Conservation (phyloP, 73 alveolate species). For the Blepharisma japonicum region DNA sequence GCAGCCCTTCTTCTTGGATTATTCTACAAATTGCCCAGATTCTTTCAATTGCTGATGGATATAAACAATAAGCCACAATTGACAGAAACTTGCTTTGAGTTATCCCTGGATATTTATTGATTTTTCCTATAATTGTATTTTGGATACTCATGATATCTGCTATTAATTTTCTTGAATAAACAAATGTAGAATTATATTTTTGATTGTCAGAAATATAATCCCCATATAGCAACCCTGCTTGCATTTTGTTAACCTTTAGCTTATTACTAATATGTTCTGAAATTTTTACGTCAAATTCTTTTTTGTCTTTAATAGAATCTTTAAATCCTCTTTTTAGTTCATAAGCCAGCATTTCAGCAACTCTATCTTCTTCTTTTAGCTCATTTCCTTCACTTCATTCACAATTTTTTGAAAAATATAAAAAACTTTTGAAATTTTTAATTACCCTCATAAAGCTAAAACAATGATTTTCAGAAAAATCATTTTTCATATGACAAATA, state of each 20-base stretch:
- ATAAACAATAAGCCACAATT: neutral
- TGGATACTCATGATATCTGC: neutral
- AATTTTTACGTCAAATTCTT: neutral
- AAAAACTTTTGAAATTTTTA: neutral
- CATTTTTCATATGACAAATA: neutral
- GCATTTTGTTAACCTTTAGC: neutral
- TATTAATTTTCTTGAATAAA: neutral
- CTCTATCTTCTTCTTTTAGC: slow-evolving; percentile 23
- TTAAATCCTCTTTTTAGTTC: neutral
- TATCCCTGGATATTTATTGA: neutral
- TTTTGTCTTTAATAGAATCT: slow-evolving; percentile 13
- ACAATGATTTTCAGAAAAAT: neutral
- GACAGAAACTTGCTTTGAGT: neutral
- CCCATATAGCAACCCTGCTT: neutral
- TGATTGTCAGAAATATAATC: neutral
- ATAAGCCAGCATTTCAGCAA: slow-evolving; percentile 6
- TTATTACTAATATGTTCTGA: neutral
- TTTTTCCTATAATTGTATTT: neutral
- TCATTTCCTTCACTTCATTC: slow-evolving; percentile 28
- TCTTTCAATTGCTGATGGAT: neutral
- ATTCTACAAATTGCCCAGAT: slow-evolving; percentile 24
- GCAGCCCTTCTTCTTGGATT: neutral
- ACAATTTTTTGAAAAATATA: neutral
- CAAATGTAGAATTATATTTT: neutral
- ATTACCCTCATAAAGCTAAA: neutral